Base-by-base conservation (phyloP, 1,284 basidiomycete species). In the Moniliella sp. region DNA sequence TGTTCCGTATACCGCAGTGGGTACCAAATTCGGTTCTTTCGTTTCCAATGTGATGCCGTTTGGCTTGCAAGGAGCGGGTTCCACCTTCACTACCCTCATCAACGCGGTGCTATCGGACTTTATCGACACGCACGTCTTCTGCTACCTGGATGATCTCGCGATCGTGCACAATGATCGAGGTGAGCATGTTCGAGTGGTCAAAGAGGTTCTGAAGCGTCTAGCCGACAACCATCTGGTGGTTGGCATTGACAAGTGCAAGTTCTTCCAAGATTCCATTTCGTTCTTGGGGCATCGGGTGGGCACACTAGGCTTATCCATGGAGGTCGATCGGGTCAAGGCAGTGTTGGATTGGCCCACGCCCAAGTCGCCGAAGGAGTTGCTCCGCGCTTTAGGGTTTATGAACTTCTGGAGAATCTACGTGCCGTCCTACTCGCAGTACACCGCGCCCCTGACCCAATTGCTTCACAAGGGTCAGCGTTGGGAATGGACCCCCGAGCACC, bases 231-330 rank as follows among this genome's bases (percentile, higher is more conserved):
- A 33, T 1, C 23, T 37, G 4, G 13, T 31, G 9, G 21, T 12
- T 13, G 30, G 26, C 7, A 30, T 19, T 1, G 12, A 31, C n/a
- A 39, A 39, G 7, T 39, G 34, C 23, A 10, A 21, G 7, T 36
- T 37, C 16, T 10, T 18, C 4, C 41, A 15, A 51, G 2, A 9
- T 15, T n/a, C 11, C 9, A 17, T 64, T 5, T 57, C 64, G 15
- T 70, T 64, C 45, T 50, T 69, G 0, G 65, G 67, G 1, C 62
- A 61, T 33, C 39, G 66, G 15, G 44, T 70, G 15, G 26, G 30
- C 0, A 9, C 39, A 0, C 37, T 59, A 3, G 48, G 54, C 5
- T 39, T 69, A 9, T 14, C 21, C 0, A 67, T 69, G 65, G 58
- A 65, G 31, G 43, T 48, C 0, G 38, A 33, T 2, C 70, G 70